phyloP scores from a whole-genome alignment of 441 rosid genomes.

The Adansonia gregorii region DNA sequence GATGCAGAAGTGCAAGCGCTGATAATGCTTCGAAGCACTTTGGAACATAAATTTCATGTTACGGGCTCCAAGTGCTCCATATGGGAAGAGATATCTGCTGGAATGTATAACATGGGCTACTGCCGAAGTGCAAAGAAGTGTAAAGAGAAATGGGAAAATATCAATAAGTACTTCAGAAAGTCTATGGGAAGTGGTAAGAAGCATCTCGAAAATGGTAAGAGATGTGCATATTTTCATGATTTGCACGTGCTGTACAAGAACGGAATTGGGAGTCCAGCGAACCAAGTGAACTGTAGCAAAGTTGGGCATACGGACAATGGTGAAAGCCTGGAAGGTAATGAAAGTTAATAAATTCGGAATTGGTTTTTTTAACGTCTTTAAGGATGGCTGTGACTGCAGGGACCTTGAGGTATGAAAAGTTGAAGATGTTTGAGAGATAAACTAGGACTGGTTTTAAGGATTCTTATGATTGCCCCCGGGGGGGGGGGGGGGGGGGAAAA shows the following conservation, averaged over 20 bases:
- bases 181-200: constrained; percentile 50
- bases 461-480: neutral
- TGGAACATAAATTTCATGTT: constrained; percentile 46
- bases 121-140: constrained; percentile 66
- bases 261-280: constrained; percentile 35
- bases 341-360: neutral
- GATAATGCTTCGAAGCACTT: constrained; percentile 53
- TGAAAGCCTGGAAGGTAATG: constrained; percentile 18
- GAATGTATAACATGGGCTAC: constrained; percentile 64
- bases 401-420: neutral
- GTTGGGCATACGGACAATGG: neutral
- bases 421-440: neutral
- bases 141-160: constrained; percentile 88
- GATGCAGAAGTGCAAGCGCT: constrained; percentile 78
- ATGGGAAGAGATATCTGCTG: constrained; percentile 76
- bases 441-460: neutral
- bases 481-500: neutral
- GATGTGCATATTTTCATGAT: constrained; percentile 59
- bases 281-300: constrained; percentile 18
- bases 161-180: constrained; percentile 71
- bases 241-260: constrained; percentile 48
- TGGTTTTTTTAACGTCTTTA: neutral
- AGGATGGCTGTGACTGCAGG: neutral
- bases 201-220: constrained; percentile 46
- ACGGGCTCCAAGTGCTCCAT: constrained; percentile 41